These are phyloP conservation scores for Podospora pseudocomata DNA, from an alignment of 495 filamentous ascomycete species.

Conservation along the genomic window DNA sequence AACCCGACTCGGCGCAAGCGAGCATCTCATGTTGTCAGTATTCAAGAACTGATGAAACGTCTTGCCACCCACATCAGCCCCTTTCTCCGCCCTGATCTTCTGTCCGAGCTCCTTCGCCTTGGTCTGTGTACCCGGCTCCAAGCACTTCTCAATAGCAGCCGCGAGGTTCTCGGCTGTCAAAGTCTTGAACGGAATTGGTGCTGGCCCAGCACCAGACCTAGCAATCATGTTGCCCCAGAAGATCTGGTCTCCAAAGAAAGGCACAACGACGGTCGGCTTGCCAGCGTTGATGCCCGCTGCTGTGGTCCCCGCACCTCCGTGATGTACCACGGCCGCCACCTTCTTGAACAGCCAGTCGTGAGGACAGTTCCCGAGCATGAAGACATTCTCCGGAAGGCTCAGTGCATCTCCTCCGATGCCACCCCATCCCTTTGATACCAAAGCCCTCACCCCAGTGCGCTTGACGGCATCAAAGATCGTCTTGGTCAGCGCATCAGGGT, in stretches of 20 bases:
- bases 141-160: constrained; percentile 55
- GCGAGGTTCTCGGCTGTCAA: constrained; percentile 62
- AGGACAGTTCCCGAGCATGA: constrained; percentile 72
- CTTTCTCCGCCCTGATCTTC: constrained; percentile 62
- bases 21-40: constrained; percentile 58
- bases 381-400: constrained; percentile 61
- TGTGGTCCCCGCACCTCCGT: constrained; percentile 79
- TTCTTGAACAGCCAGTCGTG: constrained; percentile 80
- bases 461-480: constrained; percentile 67
- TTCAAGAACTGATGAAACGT: constrained; percentile 68
- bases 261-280: constrained; percentile 70
- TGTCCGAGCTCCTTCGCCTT: constrained; percentile 57
- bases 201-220: constrained; percentile 65
- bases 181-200: constrained; percentile 65
- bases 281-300: constrained; percentile 67
- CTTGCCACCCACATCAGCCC: constrained; percentile 58
- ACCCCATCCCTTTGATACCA: constrained; percentile 81
- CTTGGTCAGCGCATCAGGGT: constrained; percentile 62
- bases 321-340: constrained; percentile 74
- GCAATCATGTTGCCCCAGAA: constrained; percentile 81
- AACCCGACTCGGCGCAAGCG: constrained; percentile 57
- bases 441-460: constrained; percentile 61
- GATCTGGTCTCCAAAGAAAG: constrained; percentile 83
- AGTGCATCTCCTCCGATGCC: constrained; percentile 62
- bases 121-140: constrained; percentile 53